Percentiles rank a stretch among this genome's conserved stretches.
These are phyloP conservation scores for Mediolabrus comicus DNA, from an alignment of 108 stramenopile species.

Conservation along the genomic window DNA sequence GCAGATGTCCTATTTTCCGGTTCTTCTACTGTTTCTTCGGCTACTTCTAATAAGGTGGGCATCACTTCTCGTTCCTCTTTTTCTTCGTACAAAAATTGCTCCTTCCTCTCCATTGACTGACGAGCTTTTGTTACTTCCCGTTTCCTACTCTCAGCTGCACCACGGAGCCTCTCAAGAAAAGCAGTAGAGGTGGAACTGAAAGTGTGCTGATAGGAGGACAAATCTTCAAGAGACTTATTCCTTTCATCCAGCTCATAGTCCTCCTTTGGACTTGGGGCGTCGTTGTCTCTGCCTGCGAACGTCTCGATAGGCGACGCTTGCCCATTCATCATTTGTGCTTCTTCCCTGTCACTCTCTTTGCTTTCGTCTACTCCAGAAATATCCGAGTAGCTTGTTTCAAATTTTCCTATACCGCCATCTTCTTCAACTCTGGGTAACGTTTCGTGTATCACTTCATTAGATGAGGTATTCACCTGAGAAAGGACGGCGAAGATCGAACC, in stretches of 20 bases:
- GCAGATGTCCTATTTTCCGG: background rate
- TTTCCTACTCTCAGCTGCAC: conserved; percentile 35
- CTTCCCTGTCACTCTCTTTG: background rate
- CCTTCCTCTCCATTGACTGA: conserved; percentile 36
- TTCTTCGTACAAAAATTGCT: conserved; percentile 31
- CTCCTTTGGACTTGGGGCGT: background rate
- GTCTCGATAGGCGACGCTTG: background rate
- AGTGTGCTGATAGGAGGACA: conserved; percentile 19
- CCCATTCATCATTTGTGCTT: background rate
- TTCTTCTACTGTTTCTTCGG: conserved; percentile 7
- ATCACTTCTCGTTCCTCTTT: conserved; percentile 8
- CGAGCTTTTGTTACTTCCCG: conserved; percentile 39
- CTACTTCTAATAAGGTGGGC: conserved; percentile 2
- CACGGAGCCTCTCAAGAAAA: conserved; percentile 31
- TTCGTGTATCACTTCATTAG: background rate
- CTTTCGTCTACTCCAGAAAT: background rate
- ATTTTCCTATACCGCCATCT: background rate
- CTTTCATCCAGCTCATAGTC: conserved; percentile 4
- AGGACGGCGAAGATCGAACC: background rate
- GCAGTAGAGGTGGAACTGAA: conserved; percentile 35
- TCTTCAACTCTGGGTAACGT: background rate
- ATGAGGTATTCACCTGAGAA: background rate
- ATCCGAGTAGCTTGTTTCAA: background rate
- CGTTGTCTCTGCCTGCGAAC: background rate
- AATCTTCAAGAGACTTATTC: conserved; percentile 22